These are phyloP conservation scores for Rasamsonia emersonii DNA, from an alignment of 2,329 filamentous ascomycete genomes.

Conservation along the genomic window DNA sequence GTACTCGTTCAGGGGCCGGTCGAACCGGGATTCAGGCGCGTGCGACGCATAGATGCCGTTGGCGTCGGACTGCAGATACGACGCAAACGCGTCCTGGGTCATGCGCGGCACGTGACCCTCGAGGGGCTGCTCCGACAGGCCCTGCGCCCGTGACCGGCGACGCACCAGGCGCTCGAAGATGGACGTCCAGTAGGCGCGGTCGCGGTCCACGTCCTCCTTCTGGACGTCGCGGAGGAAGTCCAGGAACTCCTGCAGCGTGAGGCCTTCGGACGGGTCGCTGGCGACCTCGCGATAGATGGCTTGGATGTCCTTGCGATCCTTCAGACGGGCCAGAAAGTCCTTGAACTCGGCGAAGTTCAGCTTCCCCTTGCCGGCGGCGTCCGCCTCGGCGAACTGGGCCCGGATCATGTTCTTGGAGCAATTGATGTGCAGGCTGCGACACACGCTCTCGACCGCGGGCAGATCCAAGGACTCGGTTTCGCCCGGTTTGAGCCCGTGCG, in stretches of 20 bases:
- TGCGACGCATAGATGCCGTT: constrained; percentile 60
- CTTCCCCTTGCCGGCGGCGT: constrained; percentile 53
- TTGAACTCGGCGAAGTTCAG: constrained; percentile 76
- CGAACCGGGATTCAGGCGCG: constrained; percentile 55
- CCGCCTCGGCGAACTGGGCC: constrained; percentile 64
- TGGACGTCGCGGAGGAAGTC: constrained; percentile 66
- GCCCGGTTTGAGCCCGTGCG: constrained; percentile 30
- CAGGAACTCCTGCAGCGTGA: constrained; percentile 67
- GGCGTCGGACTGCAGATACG: constrained; percentile 64
- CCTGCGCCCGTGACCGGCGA: constrained; percentile 43
- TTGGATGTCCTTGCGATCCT: constrained; percentile 72
- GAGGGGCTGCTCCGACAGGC: constrained; percentile 29
- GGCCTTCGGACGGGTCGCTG: constrained; percentile 50
- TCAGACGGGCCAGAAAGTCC: constrained; percentile 72
- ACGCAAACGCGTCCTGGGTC: constrained; percentile 68
- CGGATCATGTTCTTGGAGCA: constrained; percentile 67
- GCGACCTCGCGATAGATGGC: constrained; percentile 60
- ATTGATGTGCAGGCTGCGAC: constrained; percentile 86
- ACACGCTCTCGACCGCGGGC: constrained; percentile 69
- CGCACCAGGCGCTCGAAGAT: constrained; percentile 64
- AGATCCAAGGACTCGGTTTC: constrained; percentile 68
- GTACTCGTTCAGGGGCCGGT: constrained; percentile 89
- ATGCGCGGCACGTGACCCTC: constrained; percentile 51
- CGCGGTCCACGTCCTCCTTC: constrained; percentile 62
- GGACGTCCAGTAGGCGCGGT: constrained; percentile 58